Conservation (phyloP, 495 filamentous ascomycete species). For the Penicillium fimorum region DNA sequence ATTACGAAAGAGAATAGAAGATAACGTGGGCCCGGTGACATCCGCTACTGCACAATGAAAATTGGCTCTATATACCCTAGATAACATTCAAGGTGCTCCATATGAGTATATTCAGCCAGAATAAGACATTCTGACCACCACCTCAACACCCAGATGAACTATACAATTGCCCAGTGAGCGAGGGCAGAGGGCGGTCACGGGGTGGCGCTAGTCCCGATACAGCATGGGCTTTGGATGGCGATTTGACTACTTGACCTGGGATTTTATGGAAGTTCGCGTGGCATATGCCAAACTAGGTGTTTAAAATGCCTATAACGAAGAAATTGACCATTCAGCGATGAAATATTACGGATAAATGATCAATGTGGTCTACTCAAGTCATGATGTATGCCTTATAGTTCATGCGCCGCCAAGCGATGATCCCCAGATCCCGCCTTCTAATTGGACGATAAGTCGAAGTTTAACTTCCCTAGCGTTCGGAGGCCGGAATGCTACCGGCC, state of each 20-base stretch:
- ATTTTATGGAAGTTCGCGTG: not conserved
- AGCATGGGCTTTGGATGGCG: slow-evolving; percentile 7
- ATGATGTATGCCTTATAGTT: slow-evolving; percentile 25
- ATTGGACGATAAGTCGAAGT: slow-evolving; percentile 27
- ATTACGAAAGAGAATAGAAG: slow-evolving; percentile 39
- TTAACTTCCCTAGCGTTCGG: slow-evolving; percentile 35
- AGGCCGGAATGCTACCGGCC: slow-evolving; percentile 49
- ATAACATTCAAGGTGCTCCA: not conserved
- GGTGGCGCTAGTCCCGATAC: slow-evolving; percentile 33
- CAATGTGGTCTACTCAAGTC: slow-evolving; percentile 8
- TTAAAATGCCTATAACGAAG: not conserved
- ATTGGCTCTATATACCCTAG: not conserved
- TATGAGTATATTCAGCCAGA: not conserved
- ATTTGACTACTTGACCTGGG: not conserved
- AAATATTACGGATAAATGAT: slow-evolving; percentile 2
- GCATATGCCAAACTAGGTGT: not conserved
- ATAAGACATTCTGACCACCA: slow-evolving; percentile 10
- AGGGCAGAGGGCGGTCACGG: slow-evolving; percentile 35
- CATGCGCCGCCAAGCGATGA: slow-evolving; percentile 27
- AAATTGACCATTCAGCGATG: not conserved
- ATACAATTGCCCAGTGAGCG: slow-evolving; percentile 31
- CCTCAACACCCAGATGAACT: slow-evolving; percentile 24
- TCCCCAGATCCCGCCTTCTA: slow-evolving; percentile 5
- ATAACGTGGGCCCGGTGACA: slow-evolving; percentile 27
- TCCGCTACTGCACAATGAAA: slow-evolving; percentile 7